These are phyloP conservation scores for Saksenaea vasiformis DNA, from an alignment of 371 early-diverging fungal genomes.

Conservation along the genomic window DNA sequence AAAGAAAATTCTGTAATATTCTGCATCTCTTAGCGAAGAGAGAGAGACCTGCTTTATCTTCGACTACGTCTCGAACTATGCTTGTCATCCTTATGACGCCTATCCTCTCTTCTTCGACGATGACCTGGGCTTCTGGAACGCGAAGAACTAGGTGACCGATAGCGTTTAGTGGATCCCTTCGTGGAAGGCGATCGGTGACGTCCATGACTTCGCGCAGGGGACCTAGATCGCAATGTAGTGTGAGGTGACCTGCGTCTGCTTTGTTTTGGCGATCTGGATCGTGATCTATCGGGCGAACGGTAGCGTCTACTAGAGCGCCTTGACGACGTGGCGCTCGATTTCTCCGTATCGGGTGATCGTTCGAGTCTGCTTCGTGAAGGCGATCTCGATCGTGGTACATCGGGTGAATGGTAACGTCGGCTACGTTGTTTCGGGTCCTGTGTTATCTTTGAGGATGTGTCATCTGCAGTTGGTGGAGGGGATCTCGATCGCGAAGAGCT, in stretches of 20 bases:
- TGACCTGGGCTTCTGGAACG: not conserved
- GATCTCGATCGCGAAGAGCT: conserved; percentile 17
- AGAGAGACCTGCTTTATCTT: too few species aligned
- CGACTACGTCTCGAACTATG: not conserved
- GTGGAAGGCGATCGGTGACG: not conserved
- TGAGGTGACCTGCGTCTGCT: not conserved
- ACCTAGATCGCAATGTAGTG: conserved; percentile 6
- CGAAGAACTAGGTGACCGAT: not conserved
- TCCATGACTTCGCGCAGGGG: not conserved
- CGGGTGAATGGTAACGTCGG: conserved; percentile 14
- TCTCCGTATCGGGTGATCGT: not conserved
- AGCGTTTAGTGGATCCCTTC: not conserved
- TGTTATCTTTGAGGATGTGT: not conserved
- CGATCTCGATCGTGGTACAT: conserved; percentile 12
- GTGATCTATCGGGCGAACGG: conserved; percentile 13
- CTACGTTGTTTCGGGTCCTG: not conserved
- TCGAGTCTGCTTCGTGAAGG: not conserved
- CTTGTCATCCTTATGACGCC: not conserved
- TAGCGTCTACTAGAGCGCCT: not conserved
- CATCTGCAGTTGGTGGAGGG: not conserved
- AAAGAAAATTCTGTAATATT: too few species aligned
- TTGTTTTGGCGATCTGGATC: conserved; percentile 12
- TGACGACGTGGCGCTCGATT: not conserved
- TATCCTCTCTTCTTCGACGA: not conserved
- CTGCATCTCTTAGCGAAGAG: too few species aligned